Percentiles rank a stretch among this genome's conserved stretches.
These are phyloP conservation scores for Penicillium sp. DNA, from an alignment of 2,329 filamentous ascomycete species.

Conservation along the genomic window DNA sequence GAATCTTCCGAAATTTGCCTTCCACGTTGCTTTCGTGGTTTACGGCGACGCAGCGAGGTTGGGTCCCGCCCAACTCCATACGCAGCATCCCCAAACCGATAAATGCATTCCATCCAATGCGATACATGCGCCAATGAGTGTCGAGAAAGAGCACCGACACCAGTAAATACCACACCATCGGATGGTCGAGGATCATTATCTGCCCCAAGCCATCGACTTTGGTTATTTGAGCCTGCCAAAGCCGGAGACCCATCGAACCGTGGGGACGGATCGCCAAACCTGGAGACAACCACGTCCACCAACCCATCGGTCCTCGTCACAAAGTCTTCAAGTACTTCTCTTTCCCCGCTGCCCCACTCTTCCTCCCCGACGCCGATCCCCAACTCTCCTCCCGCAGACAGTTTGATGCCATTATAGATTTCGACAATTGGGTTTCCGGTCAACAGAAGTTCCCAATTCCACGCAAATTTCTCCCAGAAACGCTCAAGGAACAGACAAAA, in stretches of 20 bases:
- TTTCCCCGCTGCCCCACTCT: conserved; percentile 87
- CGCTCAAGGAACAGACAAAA: conserved; percentile 72
- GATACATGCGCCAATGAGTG: conserved; percentile 71
- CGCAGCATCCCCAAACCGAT: conserved; percentile 76
- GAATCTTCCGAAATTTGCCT: conserved; percentile 17
- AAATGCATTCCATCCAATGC: conserved; percentile 86
- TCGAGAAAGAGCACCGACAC: conserved; percentile 70
- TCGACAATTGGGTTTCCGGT: conserved; percentile 83
- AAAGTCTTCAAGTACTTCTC: conserved; percentile 90
- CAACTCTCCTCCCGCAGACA: conserved; percentile 86
- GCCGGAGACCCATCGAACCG: conserved; percentile 25
- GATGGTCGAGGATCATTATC: conserved; percentile 66
- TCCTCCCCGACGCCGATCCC: conserved; percentile 95
- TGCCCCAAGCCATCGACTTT: conserved; percentile 69
- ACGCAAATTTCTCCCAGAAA: conserved; percentile 73
- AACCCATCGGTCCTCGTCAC: conserved; percentile 76
- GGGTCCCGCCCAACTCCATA: conserved; percentile 84
- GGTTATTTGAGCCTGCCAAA: conserved; percentile 21
- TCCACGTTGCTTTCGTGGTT: conserved; percentile 34
- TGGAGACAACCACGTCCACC: conserved; percentile 81
- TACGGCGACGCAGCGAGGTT: conserved; percentile 59
- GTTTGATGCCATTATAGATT: conserved; percentile 78
- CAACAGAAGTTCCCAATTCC: conserved; percentile 81
- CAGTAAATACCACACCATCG: conserved; percentile 85
- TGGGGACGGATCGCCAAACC: conserved; percentile 66